Evolutionary conservation across 768 basidiomycete genomes (phyloP).

Genomic region (Tricholoma terreum): DNA sequence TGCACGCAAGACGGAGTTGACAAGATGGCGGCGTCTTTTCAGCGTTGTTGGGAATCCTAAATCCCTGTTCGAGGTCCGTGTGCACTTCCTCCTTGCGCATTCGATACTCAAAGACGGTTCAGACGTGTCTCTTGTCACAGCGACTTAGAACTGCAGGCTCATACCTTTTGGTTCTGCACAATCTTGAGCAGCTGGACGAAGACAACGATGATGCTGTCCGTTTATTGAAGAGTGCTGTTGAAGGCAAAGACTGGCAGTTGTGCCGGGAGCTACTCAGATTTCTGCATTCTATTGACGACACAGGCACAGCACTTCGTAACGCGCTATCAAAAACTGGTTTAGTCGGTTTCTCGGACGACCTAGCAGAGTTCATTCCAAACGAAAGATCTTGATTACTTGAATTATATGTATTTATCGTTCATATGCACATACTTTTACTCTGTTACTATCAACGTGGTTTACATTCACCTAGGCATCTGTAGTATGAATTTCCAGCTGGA

Average conservation of each 20-base stretch:
- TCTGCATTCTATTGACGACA: constrained; percentile 87
- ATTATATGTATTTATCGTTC: not conserved
- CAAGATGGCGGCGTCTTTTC: constrained; percentile 86
- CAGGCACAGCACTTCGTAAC: constrained; percentile 63
- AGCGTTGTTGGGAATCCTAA: constrained; percentile 89
- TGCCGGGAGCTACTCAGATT: constrained; percentile 92
- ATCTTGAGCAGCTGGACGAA: constrained; percentile 85
- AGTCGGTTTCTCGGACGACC: constrained; percentile 15
- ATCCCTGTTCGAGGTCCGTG: constrained; percentile 78
- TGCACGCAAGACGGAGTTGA: constrained; percentile 93
- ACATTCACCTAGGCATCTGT: no score
- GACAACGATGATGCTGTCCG: constrained; percentile 76
- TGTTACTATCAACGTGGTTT: no score
- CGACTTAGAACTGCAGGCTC: constrained; percentile 86
- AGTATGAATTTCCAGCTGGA: no score
- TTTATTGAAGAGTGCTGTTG: constrained; percentile 72
- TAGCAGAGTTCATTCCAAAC: not conserved
- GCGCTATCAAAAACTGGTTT: constrained; percentile 43
- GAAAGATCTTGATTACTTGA: constrained; percentile 1
- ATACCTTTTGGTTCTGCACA: constrained; percentile 91
- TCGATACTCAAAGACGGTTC: not conserved
- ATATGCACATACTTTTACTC: not conserved
- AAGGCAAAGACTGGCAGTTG: constrained; percentile 82
- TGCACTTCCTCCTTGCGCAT: not conserved
- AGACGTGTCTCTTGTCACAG: constrained; percentile 73